Evolutionary conservation across 2,329 filamentous ascomycete species (phyloP).

Genomic region (Claviceps sp.): DNA sequence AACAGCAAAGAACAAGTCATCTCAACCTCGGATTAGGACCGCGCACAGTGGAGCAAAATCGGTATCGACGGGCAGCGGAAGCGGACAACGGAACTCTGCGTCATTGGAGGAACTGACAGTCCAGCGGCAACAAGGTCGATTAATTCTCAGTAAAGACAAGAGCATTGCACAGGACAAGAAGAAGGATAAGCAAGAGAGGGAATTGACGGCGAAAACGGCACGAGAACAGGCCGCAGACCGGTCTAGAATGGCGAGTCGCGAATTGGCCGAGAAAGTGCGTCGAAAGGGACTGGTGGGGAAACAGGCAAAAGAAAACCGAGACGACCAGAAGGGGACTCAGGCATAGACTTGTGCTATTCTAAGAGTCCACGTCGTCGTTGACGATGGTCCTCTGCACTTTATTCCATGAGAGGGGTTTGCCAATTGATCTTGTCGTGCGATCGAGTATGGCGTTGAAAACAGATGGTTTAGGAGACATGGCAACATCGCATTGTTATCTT

Average conservation of each 20-base stretch:
- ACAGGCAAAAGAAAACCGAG: slow-evolving; percentile 6
- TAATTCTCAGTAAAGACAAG: slow-evolving; percentile 41
- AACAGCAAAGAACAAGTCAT: slow-evolving; percentile 3
- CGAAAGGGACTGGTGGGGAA: slow-evolving; percentile 21
- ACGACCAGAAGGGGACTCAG: neutral
- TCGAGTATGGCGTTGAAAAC: neutral
- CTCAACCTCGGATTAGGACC: slow-evolving; percentile 13
- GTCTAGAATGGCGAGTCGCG: slow-evolving; percentile 42
- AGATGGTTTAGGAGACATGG: neutral
- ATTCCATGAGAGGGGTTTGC: no score
- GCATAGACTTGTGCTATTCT: neutral
- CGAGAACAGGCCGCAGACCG: slow-evolving; percentile 48
- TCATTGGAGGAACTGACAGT: slow-evolving; percentile 36
- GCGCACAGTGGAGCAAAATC: slow-evolving; percentile 27
- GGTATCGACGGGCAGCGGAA: slow-evolving; percentile 29
- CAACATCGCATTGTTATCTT: neutral
- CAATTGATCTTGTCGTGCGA: no score
- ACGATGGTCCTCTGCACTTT: no score
- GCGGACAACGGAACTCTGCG: slow-evolving; percentile 32
- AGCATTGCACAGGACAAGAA: slow-evolving; percentile 32
- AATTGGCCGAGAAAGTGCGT: slow-evolving; percentile 48
- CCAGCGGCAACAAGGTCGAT: slow-evolving; percentile 38
- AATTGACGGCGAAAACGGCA: slow-evolving; percentile 38
- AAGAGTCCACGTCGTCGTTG: neutral
- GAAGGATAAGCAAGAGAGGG: slow-evolving; percentile 39